Percentiles rank a stretch among this genome's conserved stretches.
Evolutionary conservation across 148 eudicot genomes (phyloP).

Genomic region (Pouteria glomerata): DNA sequence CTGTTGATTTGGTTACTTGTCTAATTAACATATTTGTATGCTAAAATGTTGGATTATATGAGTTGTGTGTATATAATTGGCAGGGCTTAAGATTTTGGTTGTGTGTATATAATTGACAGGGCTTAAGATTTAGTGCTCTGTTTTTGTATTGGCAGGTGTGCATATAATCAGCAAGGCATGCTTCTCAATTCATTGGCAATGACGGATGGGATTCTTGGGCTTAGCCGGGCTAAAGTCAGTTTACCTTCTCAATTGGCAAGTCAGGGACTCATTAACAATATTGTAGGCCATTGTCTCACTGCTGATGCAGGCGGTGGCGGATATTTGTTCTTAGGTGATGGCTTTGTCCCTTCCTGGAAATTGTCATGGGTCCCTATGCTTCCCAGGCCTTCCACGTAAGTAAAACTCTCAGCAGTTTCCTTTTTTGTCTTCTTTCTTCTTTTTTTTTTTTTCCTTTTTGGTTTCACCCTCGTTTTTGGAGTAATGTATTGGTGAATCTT

Average conservation of each 20-base stretch:
- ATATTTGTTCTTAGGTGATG: constrained; percentile 57
- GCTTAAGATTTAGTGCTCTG: background rate
- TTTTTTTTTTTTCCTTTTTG: background rate
- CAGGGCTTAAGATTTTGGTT: constrained; percentile 1
- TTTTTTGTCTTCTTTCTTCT: background rate
- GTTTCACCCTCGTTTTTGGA: background rate
- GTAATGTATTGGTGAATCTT: background rate
- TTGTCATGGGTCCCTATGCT: constrained; percentile 58
- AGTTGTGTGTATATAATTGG: constrained; percentile 7
- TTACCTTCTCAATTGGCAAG: constrained; percentile 59
- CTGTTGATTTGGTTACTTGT: background rate
- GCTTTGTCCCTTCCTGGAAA: constrained; percentile 33
- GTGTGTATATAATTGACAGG: constrained; percentile 11
- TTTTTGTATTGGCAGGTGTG: constrained; percentile 36
- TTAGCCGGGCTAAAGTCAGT: constrained; percentile 58
- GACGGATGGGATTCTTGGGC: constrained; percentile 64
- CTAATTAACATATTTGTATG: background rate
- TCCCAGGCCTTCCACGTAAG: constrained; percentile 37
- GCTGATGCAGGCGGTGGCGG: constrained; percentile 40
- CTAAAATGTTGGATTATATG: background rate
- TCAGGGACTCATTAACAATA: constrained; percentile 46
- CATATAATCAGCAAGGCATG: constrained; percentile 64
- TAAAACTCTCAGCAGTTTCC: background rate
- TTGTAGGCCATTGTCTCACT: constrained; percentile 56
- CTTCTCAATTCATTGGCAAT: constrained; percentile 43